Evolutionary conservation across 495 filamentous ascomycete genomes (phyloP).

Genomic region (Apodospora peruviana): DNA sequence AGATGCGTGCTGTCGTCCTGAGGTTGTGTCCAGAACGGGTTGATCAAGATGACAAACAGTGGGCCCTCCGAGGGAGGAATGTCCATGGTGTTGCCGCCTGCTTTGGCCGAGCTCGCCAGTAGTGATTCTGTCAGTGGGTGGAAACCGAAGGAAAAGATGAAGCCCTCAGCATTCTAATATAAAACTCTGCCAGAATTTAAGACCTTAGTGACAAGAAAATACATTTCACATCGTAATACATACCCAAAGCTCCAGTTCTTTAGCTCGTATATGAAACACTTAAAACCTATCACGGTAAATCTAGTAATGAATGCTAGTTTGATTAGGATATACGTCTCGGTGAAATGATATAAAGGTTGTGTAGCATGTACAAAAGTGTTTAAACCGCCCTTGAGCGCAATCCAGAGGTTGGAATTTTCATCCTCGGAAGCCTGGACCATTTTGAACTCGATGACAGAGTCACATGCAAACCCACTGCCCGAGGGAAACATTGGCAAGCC

Average conservation of each 20-base stretch:
- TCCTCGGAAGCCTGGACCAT: slow-evolving; percentile 37
- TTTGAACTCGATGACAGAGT: slow-evolving; percentile 39
- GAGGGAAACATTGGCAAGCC: slow-evolving; percentile 41
- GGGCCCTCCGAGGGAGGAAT: slow-evolving; percentile 14
- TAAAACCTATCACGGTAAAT: too few relatives aligned
- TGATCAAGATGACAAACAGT: slow-evolving; percentile 14
- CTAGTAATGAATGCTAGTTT: too few relatives aligned
- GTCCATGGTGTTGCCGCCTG: slow-evolving; percentile 27
- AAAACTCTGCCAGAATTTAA: slow-evolving; percentile 17
- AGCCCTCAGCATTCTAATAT: slow-evolving; percentile 5
- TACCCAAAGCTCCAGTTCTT: too few relatives aligned
- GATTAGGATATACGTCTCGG: too few relatives aligned
- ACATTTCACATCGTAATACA: too few relatives aligned
- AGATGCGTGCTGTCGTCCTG: slow-evolving; percentile 10
- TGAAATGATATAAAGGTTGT: too few relatives aligned
- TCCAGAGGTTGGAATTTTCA: slow-evolving; percentile 41
- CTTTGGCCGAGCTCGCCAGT: slow-evolving; percentile 10
- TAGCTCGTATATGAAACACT: too few relatives aligned
- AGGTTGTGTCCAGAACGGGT: slow-evolving; percentile 6
- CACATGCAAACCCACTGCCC: slow-evolving; percentile 35
- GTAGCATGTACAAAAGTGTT: slow-evolving; percentile 54
- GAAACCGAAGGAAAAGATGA: slow-evolving; percentile 15
- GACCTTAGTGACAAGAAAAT: slow-evolving; percentile 13
- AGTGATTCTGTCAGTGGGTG: slow-evolving; percentile 23
- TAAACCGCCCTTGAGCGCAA: slow-evolving; percentile 45